Evolutionary conservation across 2,329 filamentous ascomycete genomes (phyloP).

Genomic region (Coniochaeta sp.): DNA sequence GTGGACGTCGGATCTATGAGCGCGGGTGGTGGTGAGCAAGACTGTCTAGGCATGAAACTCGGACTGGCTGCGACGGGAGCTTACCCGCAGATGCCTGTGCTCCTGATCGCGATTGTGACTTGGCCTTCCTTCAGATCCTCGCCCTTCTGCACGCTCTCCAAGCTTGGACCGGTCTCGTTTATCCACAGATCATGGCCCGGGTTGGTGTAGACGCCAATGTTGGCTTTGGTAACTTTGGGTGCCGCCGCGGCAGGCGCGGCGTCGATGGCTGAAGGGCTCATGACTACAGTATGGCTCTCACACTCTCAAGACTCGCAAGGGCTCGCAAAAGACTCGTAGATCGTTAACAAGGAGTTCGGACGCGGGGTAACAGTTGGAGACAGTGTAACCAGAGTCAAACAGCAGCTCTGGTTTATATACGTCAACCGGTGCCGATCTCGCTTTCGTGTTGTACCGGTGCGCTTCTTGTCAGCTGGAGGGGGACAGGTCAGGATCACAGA

Average conservation of each 20-base stretch:
- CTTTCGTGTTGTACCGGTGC: neutral
- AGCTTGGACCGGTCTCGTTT: slow-evolving; percentile 64
- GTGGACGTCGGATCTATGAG: slow-evolving; percentile 75
- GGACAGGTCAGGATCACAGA: neutral
- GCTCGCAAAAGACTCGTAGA: neutral
- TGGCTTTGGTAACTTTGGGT: slow-evolving; percentile 52
- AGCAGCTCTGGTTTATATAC: neutral
- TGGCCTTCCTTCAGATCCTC: slow-evolving; percentile 68
- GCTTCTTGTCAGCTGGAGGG: neutral
- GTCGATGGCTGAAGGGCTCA: slow-evolving; percentile 8
- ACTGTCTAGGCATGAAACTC: neutral
- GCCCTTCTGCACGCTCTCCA: slow-evolving; percentile 64
- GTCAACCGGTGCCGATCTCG: neutral
- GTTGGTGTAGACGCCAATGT: slow-evolving; percentile 96
- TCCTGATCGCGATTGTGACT: slow-evolving; percentile 83
- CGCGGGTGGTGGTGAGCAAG: neutral
- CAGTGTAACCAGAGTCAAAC: neutral
- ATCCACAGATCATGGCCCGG: slow-evolving; percentile 89
- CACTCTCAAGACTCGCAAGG: neutral
- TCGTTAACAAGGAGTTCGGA: neutral
- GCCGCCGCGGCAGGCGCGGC: neutral
- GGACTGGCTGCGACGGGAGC: slow-evolving; percentile 8
- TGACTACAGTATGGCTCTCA: neutral
- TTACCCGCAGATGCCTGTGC: slow-evolving; percentile 92
- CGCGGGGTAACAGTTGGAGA: neutral